Percentiles rank a stretch among this genome's conserved stretches.
These are phyloP conservation scores for Fomitiporia mediterranea DNA, from an alignment of 1,284 basidiomycete species.

Conservation along the genomic window DNA sequence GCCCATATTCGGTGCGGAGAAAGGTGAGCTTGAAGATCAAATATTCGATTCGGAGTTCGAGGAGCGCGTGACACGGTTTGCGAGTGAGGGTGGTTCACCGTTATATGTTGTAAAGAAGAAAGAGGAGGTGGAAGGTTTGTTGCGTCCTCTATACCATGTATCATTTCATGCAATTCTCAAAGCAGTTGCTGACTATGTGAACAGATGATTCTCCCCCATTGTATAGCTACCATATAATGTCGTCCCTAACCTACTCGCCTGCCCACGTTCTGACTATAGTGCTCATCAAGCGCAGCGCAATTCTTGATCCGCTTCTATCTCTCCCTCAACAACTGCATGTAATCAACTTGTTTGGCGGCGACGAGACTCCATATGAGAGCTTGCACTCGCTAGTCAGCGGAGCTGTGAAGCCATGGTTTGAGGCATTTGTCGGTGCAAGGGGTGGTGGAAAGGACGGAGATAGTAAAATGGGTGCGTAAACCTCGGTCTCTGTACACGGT, in stretches of 20 bases:
- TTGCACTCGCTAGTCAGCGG: conserved; percentile 95
- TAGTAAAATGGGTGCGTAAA: conserved; percentile 73
- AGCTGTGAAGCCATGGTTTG: conserved; percentile 97
- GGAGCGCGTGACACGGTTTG: conserved; percentile 69
- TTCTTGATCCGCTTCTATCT: conserved; percentile 74
- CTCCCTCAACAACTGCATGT: conserved; percentile 88
- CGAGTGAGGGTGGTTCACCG: conserved; percentile 63
- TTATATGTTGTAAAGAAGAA: conserved; percentile 76
- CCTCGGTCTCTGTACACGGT: not conserved
- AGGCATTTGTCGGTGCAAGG: conserved; percentile 84
- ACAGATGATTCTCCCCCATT: conserved; percentile 57
- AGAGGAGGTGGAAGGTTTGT: conserved; percentile 65
- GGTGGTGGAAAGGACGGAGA: conserved; percentile 77
- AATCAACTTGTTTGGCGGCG: conserved; percentile 87
- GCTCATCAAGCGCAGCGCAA: conserved; percentile 88
- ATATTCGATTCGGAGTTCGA: conserved; percentile 73
- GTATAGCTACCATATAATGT: conserved; percentile 66
- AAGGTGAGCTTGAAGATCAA: conserved; percentile 53
- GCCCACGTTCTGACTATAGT: conserved; percentile 85
- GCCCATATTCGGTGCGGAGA: conserved; percentile 63
- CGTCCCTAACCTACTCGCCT: conserved; percentile 76
- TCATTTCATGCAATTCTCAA: conserved; percentile 16
- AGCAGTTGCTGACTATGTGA: conserved; percentile 11
- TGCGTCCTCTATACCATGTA: not conserved
- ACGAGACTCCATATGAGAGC: conserved; percentile 92